Base-by-base conservation (phyloP, 1,284 basidiomycete genomes). In the Anthracocystis setariae region DNA sequence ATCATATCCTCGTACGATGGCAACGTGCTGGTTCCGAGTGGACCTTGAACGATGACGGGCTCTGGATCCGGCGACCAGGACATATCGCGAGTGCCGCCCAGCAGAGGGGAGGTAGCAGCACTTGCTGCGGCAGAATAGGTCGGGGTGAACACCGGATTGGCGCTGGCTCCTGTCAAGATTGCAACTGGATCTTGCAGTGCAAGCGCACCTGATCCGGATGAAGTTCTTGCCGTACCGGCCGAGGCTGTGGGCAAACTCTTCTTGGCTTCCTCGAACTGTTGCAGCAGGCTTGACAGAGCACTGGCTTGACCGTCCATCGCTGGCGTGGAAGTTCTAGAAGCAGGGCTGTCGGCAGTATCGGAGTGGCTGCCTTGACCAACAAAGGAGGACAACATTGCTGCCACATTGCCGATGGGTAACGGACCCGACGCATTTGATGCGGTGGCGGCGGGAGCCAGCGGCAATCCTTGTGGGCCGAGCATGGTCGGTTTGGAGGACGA, bases 1-100 rank as follows among this genome's bases (percentile, higher is more conserved):
- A 79, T 75, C 77, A 79, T 79, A 56, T 79, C 77, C 38, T 79
- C 77, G 49, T 79, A 79, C 37, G 77, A 79, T 20, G 77, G 77
- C 21, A 79, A 57, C 21, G 73, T 73, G 62, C 73, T 75, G 21
- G 74, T 75, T 42, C 69, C 69, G 21, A 66, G 27, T 10, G 63
- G 69, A 25, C 69, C 69, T 45, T 72, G 69, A 8, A 72, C 63
- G n/a, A 72, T 72, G 37, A 72, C 62, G 12, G 62, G 53, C 35
- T 71, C 46, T 0, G 68, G 57, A 20, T 58, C 68, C 23, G 68
- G 62, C 33, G 68, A 70, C 67, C 61, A 71, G 5, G 53, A 61
- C 2, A 53, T 20, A 24, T 49, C 46, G 15, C 58, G 49, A 20
- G 23, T 13, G 42, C 33, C 35, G 18, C 37, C 20, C 42, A 39